These are phyloP conservation scores for Zoysia pacifica DNA, from an alignment of 176 grass and related monocot species.

Conservation along the genomic window DNA sequence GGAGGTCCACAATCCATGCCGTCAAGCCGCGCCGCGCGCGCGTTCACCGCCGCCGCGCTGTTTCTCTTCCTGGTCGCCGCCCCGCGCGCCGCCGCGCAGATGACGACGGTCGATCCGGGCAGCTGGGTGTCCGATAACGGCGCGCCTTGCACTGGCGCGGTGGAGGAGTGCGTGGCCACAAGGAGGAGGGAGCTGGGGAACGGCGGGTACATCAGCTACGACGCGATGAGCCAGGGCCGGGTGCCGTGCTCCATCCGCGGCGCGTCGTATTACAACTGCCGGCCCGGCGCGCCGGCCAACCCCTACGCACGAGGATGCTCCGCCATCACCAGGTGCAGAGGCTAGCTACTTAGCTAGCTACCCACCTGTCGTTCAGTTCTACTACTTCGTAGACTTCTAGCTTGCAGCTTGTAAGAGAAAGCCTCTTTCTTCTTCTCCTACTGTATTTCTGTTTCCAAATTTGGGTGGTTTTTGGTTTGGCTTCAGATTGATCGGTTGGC, in stretches of 20 bases:
- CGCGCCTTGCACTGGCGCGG: slow-evolving; percentile 6
- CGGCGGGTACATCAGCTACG: slow-evolving; percentile 51
- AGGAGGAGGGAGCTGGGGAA: slow-evolving; percentile 23
- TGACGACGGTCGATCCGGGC: background rate
- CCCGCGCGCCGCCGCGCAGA: background rate
- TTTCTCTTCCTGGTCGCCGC: background rate
- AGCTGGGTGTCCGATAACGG: background rate
- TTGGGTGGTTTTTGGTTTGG: background rate
- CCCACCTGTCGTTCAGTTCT: background rate
- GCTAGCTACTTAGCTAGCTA: slow-evolving; percentile 19
- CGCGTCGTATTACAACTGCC: slow-evolving; percentile 70
- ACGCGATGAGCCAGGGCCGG: slow-evolving; percentile 33
- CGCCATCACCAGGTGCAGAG: slow-evolving; percentile 56
- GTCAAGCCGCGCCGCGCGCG: background rate
- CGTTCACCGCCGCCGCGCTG: background rate
- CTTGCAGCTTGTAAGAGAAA: slow-evolving; percentile 3
- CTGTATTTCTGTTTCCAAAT: background rate
- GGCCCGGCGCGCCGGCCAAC: slow-evolving; percentile 51
- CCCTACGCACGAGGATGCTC: slow-evolving; percentile 70
- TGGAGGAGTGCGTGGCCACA: background rate
- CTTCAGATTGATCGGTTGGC: background rate
- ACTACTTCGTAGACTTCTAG: no score
- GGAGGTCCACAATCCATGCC: no score
- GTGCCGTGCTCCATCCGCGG: slow-evolving; percentile 58
- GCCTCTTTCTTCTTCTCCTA: background rate